Conservation (phyloP, 1,139 yeast genomes). For the Saccharomyces pastorianus region DNA sequence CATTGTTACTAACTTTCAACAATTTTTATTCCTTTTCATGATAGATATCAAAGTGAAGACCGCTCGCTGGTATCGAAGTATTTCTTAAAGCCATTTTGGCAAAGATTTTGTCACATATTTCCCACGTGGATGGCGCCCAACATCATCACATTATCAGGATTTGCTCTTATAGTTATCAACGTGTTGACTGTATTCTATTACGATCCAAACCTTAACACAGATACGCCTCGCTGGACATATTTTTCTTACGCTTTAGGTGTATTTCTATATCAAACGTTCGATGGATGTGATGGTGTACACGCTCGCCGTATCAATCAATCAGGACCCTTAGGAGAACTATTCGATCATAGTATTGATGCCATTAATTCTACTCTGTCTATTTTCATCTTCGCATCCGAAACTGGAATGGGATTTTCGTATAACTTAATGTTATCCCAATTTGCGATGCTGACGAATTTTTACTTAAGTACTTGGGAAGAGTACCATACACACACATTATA, state of each 20-base stretch:
- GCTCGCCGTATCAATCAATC: constrained; percentile 89
- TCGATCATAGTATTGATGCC: constrained; percentile 91
- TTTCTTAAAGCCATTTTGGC: constrained; percentile 67
- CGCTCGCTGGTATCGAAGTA: constrained; percentile 68
- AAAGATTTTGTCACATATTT: constrained; percentile 57
- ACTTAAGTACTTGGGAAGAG: constrained; percentile 91
- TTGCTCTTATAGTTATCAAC: constrained; percentile 59
- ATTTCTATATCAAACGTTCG: constrained; percentile 89
- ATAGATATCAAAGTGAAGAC: constrained; percentile 62
- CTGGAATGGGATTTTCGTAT: constrained; percentile 64
- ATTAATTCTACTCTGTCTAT: constrained; percentile 76
- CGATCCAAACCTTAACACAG: constrained; percentile 57
- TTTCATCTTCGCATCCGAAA: constrained; percentile 61
- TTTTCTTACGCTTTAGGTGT: constrained; percentile 72
- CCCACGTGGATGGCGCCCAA: constrained; percentile 87
- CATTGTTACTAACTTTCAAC: background rate
- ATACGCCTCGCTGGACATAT: constrained; percentile 71
- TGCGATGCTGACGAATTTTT: constrained; percentile 72
- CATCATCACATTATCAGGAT: constrained; percentile 72
- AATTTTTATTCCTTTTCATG: constrained; percentile 5
- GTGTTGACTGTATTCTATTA: constrained; percentile 56
- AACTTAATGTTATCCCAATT: constrained; percentile 59
- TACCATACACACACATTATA: constrained; percentile 80
- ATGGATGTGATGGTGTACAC: constrained; percentile 92
- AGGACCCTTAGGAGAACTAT: constrained; percentile 89